Base-by-base conservation (phyloP, 2,329 filamentous ascomycete species). In the Cryphonectria parasitica region DNA sequence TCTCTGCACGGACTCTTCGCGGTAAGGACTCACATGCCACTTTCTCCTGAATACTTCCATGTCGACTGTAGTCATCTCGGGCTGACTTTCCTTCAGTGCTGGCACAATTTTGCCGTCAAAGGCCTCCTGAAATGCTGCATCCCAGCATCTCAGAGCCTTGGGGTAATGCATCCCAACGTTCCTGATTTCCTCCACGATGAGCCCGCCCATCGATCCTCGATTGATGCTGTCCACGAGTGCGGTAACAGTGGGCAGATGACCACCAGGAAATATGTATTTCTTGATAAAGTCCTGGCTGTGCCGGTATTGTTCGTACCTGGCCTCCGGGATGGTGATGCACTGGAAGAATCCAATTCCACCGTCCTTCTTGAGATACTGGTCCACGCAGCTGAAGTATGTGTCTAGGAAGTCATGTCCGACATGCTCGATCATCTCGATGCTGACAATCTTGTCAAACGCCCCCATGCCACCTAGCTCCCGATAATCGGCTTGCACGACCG, bases 351-450 rank as follows among this genome's bases (percentile, higher is more conserved):
- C 71, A 31, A 73, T 73, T 0, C 71, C 69, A 3, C 61, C 71
- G 4, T 73, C 49, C 5, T 11, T 19, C 41, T 71, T 73, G 25
- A 73, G 39, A 17, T 71, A 71, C 13, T 52, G 41, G 39, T 73
- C 71, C 71, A 73, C 66, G 25, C 69, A 73, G 41, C 49, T 60
- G 43, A 73, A 73, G n/a, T 71, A 73, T 22, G 64, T 67, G 10
- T 65, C 64, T 25, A 73, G 62, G 45, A 71, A 73, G 10, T 63
- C 64, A 10, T 71, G 69, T 8, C 69, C 71, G 4, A 73, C 71
- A 17, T 73, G 71, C 43, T 73, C 71, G 19, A 73, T 71, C 71
- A 73, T 73, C 69, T 73, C 71, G 60, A 73, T 73, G 67, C 71
- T 73, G 4, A 73, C 69, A 15, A 73, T 66, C 67, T 73, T 73